Evolutionary conservation across 306 rosid genomes (phyloP), one percentile per base, ranked within the genome.

Genomic region (Cercis canadensis): DNA sequence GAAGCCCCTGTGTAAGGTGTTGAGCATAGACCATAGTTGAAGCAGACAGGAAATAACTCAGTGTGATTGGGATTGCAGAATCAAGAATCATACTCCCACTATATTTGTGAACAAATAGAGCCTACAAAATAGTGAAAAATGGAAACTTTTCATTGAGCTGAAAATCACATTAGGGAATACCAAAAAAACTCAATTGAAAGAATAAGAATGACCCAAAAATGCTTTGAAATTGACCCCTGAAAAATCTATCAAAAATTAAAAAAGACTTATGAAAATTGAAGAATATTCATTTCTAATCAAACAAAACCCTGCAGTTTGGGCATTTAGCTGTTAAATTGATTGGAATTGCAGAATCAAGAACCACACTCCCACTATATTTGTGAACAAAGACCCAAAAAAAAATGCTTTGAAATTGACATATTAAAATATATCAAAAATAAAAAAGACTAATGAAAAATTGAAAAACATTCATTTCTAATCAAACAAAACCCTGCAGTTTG

Each of bases 291-390:
- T n/a, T n/a, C n/a, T n/a, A n/a, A n/a, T n/a, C n/a, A n/a, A n/a
- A n/a, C n/a, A n/a, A n/a, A n/a, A n/a, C n/a, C n/a, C n/a, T n/a
- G n/a, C n/a, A n/a, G n/a, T n/a, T n/a, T n/a, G n/a, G n/a, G n/a
- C n/a, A n/a, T n/a, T n/a, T n/a, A n/a, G n/a, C n/a, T n/a, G n/a
- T n/a, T n/a, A n/a, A n/a, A 34, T 34, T 34, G 39, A 4, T 34
- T 4, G 39, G 39, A 7, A 34, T 34, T 34, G 4, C 39, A 34
- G 39, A 34, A 34, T 34, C 39, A 34, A 34, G 69, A 18, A 39
- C 4, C 96, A 87, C 77, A 2, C 46, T 33, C n/a, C 96, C 90
- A 78, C 97, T 90, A 36, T 80, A 93, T 68, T 79, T 87, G 84
- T 93, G 98, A 16, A 93, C 72, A 79, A 87, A 87, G 29, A 24